Evolutionary conservation across 768 basidiomycete species (phyloP).

Genomic region (Boletellus sp.): DNA sequence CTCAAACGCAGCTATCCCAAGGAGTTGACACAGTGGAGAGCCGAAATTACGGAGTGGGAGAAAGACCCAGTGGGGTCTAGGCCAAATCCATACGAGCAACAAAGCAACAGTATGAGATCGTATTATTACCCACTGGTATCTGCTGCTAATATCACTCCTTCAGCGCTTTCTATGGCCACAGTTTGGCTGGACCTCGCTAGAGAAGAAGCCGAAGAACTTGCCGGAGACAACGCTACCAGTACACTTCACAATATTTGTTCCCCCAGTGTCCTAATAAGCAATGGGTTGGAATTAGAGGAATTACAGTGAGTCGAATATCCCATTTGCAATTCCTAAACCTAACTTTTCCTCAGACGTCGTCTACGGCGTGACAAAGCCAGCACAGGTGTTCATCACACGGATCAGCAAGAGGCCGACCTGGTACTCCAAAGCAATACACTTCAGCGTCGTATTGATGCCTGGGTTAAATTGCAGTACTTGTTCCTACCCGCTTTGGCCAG

Average conservation of each 20-base stretch:
- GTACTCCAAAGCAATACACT: neutral
- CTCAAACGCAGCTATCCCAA: too few species aligned
- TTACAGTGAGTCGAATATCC: neutral
- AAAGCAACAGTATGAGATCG: too few species aligned
- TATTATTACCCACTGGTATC: too few species aligned
- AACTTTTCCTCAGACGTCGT: conserved; percentile 14
- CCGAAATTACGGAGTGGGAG: neutral
- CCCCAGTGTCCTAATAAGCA: neutral
- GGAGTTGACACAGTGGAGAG: conserved; percentile 28
- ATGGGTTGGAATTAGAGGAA: neutral
- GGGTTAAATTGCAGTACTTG: conserved; percentile 5
- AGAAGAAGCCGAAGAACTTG: neutral
- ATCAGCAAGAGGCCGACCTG: neutral
- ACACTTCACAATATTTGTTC: neutral
- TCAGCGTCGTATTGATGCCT: conserved; percentile 1
- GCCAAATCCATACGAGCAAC: neutral
- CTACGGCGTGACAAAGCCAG: neutral
- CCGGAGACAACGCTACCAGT: conserved; percentile 5
- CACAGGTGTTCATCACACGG: neutral
- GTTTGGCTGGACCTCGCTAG: neutral
- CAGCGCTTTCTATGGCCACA: neutral
- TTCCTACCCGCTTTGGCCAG: neutral
- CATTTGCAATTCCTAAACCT: too few species aligned
- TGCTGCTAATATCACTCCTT: neutral
- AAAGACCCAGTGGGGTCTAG: too few species aligned